These are phyloP conservation scores for Chlamydomonas reinhardtii DNA, from an alignment of 163 green algal genomes.

Conservation along the genomic window DNA sequence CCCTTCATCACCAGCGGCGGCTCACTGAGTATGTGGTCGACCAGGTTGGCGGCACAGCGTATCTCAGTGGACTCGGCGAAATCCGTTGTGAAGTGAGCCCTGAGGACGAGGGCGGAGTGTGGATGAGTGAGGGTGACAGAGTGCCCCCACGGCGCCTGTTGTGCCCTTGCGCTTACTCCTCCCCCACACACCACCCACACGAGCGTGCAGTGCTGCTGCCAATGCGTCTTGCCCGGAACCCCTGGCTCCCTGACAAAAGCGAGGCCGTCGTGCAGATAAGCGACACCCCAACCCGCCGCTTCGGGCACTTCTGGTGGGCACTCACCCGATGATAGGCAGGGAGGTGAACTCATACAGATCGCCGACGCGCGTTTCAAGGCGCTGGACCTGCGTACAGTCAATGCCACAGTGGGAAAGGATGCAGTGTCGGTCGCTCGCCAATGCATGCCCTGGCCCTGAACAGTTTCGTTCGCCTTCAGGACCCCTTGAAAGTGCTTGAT, in stretches of 20 bases:
- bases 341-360: slow-evolving; percentile 38
- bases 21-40: slow-evolving; percentile 32
- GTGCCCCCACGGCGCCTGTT: too few species aligned
- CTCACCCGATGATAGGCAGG: slow-evolving; percentile 10
- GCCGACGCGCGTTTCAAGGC: slow-evolving; percentile 11
- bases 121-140: too few species aligned
- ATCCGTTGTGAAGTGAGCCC: background rate
- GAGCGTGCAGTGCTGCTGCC: too few species aligned
- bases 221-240: too few species aligned
- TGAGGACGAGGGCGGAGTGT: background rate
- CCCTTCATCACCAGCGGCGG: too few species aligned
- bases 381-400: background rate
- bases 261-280: too few species aligned
- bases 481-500: background rate
- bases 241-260: background rate
- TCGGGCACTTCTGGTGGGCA: too few species aligned
- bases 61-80: background rate
- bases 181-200: too few species aligned
- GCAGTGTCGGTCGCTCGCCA: background rate
- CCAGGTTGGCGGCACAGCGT: slow-evolving; percentile 5
- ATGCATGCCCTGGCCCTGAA: too few species aligned
- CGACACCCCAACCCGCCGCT: too few species aligned
- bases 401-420: background rate
- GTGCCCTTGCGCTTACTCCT: too few species aligned
- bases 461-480: background rate